Evolutionary conservation across 208 protist species (phyloP).

Genomic region (Perkinsela sp.): DNA sequence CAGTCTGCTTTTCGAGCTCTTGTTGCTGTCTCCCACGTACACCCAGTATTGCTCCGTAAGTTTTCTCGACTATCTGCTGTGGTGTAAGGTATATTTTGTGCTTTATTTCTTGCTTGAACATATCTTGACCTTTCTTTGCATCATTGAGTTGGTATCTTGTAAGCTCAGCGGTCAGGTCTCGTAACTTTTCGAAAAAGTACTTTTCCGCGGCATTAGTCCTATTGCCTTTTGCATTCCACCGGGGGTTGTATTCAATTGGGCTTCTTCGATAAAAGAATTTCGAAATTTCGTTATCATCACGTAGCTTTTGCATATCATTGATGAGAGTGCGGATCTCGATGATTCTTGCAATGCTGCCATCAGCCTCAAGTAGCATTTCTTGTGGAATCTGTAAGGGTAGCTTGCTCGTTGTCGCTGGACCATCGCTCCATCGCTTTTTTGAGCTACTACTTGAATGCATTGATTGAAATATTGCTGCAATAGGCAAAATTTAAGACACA

Average conservation of each 20-base stretch:
- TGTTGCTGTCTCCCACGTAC: conserved; percentile 54
- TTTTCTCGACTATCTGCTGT: conserved; percentile 47
- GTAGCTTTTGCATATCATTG: not conserved
- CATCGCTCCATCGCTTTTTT: not conserved
- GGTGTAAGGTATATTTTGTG: conserved; percentile 52
- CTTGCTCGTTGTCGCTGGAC: not conserved
- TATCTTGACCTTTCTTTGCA: conserved; percentile 2
- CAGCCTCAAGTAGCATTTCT: not conserved
- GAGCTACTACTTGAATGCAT: too few relatives aligned
- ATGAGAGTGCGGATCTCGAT: not conserved
- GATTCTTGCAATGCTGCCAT: not conserved
- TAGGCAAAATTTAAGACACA: too few relatives aligned
- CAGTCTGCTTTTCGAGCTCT: conserved; percentile 43
- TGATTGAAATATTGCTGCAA: too few relatives aligned
- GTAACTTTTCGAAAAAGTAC: conserved; percentile 6
- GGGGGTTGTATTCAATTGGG: not conserved
- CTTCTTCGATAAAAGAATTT: not conserved
- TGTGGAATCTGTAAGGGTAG: not conserved
- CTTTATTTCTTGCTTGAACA: conserved; percentile 20
- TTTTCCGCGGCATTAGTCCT: conserved; percentile 5
- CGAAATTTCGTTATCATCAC: not conserved
- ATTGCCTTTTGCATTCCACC: conserved; percentile 5
- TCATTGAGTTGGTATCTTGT: conserved; percentile 5
- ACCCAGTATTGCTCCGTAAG: conserved; percentile 56
- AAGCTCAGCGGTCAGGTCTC: conserved; percentile 4